Conservation (phyloP, 225 moss, liverwort and hornwort species). For the Climacium dendroides region DNA sequence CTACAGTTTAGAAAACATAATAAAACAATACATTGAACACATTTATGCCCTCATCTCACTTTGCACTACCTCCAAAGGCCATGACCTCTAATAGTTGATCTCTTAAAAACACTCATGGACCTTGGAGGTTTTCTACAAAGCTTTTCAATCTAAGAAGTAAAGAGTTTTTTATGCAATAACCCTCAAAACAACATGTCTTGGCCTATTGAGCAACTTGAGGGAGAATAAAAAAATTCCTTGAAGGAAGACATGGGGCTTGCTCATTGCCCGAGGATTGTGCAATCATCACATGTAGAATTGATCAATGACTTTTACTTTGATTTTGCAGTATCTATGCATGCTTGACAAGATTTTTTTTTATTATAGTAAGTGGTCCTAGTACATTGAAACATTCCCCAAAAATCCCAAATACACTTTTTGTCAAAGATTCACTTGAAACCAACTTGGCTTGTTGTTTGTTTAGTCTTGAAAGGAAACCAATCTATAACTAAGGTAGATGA, state of each 20-base stretch:
- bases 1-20: neutral
- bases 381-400: neutral
- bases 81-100: accelerated
- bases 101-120: neutral
- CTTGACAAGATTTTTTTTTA: neutral
- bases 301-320: neutral
- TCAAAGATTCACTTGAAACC: neutral
- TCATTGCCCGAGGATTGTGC: neutral
- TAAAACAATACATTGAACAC: neutral
- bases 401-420: too few relatives aligned
- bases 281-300: neutral
- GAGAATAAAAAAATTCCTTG: neutral
- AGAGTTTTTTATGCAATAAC: accelerated
- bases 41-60: neutral
- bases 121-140: neutral
- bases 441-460: neutral
- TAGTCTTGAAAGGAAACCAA: accelerated
- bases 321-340: too few relatives aligned
- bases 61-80: neutral
- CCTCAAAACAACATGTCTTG: neutral
- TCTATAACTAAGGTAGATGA: too few relatives aligned
- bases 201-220: accelerated
- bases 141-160: neutral
- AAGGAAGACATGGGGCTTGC: neutral
- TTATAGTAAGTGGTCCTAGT: too few relatives aligned